Percentiles rank a stretch among this genome's conserved stretches.
Evolutionary conservation across 176 grass and related monocot species (phyloP).

Genomic region (Leersia perrieri): DNA sequence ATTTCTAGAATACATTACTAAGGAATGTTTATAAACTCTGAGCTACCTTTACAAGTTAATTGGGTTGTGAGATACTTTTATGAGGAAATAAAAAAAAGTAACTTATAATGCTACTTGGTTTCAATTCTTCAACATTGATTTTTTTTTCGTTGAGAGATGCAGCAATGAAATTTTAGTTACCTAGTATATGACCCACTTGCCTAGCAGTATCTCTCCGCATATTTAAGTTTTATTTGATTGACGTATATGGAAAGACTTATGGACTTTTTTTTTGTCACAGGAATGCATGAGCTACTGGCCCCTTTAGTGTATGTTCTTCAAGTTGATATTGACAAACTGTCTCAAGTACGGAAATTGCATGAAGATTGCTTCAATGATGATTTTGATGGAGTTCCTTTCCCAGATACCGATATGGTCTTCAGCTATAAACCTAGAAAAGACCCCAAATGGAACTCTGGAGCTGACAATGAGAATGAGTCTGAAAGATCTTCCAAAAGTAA

Average conservation of each 20-base stretch:
- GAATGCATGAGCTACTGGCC: constrained; percentile 97
- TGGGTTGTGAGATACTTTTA: not conserved
- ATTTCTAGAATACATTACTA: not conserved
- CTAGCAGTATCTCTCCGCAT: constrained; percentile 1
- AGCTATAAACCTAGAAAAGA: constrained; percentile 65
- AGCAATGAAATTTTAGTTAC: constrained; percentile 11
- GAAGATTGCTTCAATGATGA: constrained; percentile 79
- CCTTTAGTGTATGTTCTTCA: constrained; percentile 95
- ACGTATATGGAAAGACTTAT: constrained; percentile 6
- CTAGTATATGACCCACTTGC: not conserved
- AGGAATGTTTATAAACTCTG: constrained; percentile 2
- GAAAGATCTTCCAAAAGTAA: constrained; percentile 44
- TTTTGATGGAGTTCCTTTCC: constrained; percentile 66
- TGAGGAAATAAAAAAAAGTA: not conserved
- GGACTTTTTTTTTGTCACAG: constrained; percentile 38
- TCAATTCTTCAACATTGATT: not conserved
- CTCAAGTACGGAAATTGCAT: constrained; percentile 68
- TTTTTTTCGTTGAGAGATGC: not conserved
- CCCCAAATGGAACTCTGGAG: constrained; percentile 37
- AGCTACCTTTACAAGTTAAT: not conserved
- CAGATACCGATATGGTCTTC: constrained; percentile 62
- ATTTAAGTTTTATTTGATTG: constrained; percentile 7
- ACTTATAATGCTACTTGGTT: not conserved
- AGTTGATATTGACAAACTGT: constrained; percentile 71
- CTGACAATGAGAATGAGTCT: constrained; percentile 42